Evolutionary conservation across 1,139 yeast genomes (phyloP).

Genomic region (Geotrichum citri-aurantii): DNA sequence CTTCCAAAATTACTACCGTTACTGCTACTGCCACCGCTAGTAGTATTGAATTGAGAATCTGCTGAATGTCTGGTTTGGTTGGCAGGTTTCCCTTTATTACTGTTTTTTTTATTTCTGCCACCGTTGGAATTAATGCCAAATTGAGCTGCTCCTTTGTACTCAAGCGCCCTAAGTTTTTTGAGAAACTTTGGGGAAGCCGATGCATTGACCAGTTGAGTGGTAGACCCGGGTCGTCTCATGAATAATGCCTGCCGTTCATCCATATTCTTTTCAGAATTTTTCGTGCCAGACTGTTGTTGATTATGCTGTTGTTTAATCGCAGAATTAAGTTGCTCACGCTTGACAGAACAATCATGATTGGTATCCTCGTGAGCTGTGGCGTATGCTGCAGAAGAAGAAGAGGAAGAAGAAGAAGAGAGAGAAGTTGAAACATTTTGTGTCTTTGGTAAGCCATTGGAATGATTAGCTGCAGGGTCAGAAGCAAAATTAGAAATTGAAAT

Average conservation of each 20-base stretch:
- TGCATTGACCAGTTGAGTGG: slow-evolving; percentile 13
- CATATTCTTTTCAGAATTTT: slow-evolving; percentile 1
- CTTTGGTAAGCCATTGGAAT: neutral
- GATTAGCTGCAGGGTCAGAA: neutral
- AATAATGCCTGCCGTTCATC: slow-evolving; percentile 13
- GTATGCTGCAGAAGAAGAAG: neutral
- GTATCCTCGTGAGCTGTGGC: neutral
- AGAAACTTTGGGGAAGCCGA: slow-evolving; percentile 17
- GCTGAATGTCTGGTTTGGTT: neutral
- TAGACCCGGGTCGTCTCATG: slow-evolving; percentile 15
- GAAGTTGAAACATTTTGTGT: neutral
- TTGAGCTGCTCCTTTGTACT: slow-evolving; percentile 2
- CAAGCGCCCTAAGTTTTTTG: slow-evolving; percentile 13
- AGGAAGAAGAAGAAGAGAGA: neutral
- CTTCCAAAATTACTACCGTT: neutral
- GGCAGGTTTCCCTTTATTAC: neutral
- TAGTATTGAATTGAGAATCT: neutral
- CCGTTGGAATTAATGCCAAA: slow-evolving; percentile 1
- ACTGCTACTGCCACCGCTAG: neutral
- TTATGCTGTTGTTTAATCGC: neutral
- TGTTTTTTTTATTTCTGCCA: neutral
- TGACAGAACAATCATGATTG: neutral
- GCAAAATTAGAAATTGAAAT: too few relatives aligned
- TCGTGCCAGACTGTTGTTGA: neutral
- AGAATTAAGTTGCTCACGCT: slow-evolving; percentile 1